phyloP scores from a whole-genome alignment of 1,284 basidiomycete species.

The Pseudomicrostroma phylloplanum region DNA sequence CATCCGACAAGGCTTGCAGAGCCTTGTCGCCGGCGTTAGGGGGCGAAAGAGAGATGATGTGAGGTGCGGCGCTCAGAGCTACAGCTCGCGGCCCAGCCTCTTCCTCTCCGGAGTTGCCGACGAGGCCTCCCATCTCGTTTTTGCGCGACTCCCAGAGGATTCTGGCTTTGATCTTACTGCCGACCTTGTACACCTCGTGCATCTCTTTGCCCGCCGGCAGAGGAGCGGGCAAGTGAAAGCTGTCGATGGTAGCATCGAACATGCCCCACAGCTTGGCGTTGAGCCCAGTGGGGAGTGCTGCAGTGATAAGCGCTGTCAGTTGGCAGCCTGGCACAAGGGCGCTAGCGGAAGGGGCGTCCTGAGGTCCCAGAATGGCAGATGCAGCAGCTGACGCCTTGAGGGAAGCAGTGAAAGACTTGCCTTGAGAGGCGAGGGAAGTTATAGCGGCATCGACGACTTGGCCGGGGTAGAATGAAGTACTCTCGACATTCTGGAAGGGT shows the following conservation, averaged over 20 bases:
- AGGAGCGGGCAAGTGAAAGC: constrained; percentile 64
- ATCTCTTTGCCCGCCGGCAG: constrained; percentile 39
- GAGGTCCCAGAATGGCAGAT: constrained; percentile 21
- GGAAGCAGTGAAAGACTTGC: constrained; percentile 45
- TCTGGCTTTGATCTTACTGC: constrained; percentile 66
- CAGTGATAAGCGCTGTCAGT: constrained; percentile 78
- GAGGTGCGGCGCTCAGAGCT: constrained; percentile 37
- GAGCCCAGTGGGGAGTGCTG: constrained; percentile 70
- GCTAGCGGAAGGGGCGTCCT: constrained; percentile 55
- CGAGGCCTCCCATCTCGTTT: constrained; percentile 10
- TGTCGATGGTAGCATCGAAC: constrained; percentile 85
- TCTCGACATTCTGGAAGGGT: constrained; percentile 20
- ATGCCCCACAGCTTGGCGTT: constrained; percentile 87
- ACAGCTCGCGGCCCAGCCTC: constrained; percentile 25
- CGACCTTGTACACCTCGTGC: constrained; percentile 54
- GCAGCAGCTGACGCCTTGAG: constrained; percentile 36
- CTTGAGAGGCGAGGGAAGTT: constrained; percentile 45
- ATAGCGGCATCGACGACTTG: constrained; percentile 47
- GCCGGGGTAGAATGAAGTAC: constrained; percentile 44
- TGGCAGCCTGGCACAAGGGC: constrained; percentile 81
- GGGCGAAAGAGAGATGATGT: constrained; percentile 31
- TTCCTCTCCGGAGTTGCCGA: constrained; percentile 24
- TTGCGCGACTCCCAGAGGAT: constrained; percentile 63
- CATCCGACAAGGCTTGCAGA: constrained; percentile 21
- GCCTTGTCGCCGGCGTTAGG: constrained; percentile 21